A percentile compares a stretch with the other conserved stretches of the same genome.
phyloP scores from a whole-genome alignment of 2,329 filamentous ascomycete species.

The Fulvia fulva region DNA sequence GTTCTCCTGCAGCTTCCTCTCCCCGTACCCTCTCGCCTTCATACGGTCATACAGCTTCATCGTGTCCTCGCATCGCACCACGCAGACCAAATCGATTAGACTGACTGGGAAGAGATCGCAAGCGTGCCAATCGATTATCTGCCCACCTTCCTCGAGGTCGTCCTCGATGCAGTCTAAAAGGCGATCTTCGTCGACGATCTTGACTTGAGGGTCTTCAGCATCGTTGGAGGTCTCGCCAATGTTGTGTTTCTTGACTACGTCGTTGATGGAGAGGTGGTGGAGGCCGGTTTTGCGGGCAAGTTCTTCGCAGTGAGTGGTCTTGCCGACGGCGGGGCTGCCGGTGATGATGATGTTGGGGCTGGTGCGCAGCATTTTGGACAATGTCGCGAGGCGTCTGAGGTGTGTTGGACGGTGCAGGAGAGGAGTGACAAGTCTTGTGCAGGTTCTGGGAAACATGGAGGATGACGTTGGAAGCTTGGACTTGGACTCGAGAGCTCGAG shows the following conservation, averaged over 20 bases:
- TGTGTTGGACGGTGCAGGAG: neutral
- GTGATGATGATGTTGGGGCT: slow-evolving; percentile 89
- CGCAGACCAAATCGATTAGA: slow-evolving; percentile 93
- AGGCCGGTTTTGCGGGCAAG: slow-evolving; percentile 73
- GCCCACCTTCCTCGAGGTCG: slow-evolving; percentile 72
- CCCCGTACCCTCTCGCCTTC: slow-evolving; percentile 70
- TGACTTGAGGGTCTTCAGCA: slow-evolving; percentile 71
- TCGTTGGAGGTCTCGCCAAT: slow-evolving; percentile 82
- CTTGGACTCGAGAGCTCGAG: neutral
- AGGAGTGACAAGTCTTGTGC: slow-evolving; percentile 5
- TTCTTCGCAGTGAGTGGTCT: slow-evolving; percentile 85
- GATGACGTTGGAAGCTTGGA: slow-evolving; percentile 6
- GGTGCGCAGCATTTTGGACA: slow-evolving; percentile 37
- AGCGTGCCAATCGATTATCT: slow-evolving; percentile 95
- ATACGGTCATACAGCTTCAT: slow-evolving; percentile 80
- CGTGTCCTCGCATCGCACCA: slow-evolving; percentile 72
- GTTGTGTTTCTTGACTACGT: slow-evolving; percentile 80
- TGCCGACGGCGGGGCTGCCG: slow-evolving; percentile 91
- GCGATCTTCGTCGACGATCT: slow-evolving; percentile 93
- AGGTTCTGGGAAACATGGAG: slow-evolving; percentile 14
- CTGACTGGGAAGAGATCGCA: slow-evolving; percentile 91
- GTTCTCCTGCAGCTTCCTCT: slow-evolving; percentile 90
- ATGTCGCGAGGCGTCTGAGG: slow-evolving; percentile 7
- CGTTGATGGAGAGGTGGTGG: slow-evolving; percentile 81
- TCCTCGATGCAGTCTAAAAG: slow-evolving; percentile 86